Conservation (phyloP, 768 basidiomycete species). For the Boletus speciosus region DNA sequence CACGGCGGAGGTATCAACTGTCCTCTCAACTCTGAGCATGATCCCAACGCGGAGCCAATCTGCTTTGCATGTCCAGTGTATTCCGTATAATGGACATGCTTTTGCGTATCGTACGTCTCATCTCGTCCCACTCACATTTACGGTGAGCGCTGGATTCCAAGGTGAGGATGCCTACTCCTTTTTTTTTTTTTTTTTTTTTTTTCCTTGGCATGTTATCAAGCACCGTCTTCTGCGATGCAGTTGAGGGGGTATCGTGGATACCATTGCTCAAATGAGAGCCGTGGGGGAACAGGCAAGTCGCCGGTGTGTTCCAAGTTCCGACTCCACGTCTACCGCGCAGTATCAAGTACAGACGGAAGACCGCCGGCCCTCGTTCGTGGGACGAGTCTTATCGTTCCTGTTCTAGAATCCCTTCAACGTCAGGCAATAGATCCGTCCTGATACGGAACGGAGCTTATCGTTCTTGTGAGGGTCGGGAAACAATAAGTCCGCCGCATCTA, state of each 20-base stretch:
- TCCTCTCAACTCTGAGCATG: not conserved
- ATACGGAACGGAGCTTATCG: slow-evolving; percentile 1
- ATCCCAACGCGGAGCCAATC: not conserved
- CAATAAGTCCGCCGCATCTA: not conserved
- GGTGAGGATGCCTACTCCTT: not conserved
- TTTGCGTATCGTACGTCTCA: not conserved
- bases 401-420: not conserved
- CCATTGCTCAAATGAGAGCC: not conserved
- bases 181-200: not conserved
- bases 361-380: slow-evolving; percentile 9
- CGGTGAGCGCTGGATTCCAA: not conserved
- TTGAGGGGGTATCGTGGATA: not conserved
- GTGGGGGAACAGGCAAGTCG: not conserved
- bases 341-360: not conserved
- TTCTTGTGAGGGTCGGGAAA: not conserved
- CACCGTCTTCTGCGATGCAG: not conserved
- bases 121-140: not conserved
- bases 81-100: not conserved
- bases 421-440: slow-evolving; percentile 3
- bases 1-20: not conserved
- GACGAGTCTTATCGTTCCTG: slow-evolving; percentile 3
- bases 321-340: not conserved
- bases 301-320: not conserved
- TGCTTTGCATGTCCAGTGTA: not conserved
- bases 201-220: not conserved